Evolutionary conservation across 2,329 filamentous ascomycete species (phyloP).

Genomic region (Tolypocladium amazonense): DNA sequence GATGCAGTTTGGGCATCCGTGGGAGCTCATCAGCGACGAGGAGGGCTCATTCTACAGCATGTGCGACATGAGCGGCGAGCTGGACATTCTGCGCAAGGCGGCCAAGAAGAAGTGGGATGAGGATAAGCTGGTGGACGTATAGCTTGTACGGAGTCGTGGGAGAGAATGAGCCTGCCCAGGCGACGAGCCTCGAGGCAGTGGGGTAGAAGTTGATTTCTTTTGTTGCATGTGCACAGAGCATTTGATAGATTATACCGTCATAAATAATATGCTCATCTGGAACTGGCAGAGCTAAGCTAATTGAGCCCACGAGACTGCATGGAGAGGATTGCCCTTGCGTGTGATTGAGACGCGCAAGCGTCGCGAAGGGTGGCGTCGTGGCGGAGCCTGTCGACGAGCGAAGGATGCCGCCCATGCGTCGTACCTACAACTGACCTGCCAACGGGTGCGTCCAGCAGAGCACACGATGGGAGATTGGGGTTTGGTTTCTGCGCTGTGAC

Average conservation of each 20-base stretch:
- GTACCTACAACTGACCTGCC: too few species aligned
- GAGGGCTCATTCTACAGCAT: constrained; percentile 53
- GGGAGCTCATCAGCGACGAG: constrained; percentile 63
- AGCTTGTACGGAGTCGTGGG: neutral
- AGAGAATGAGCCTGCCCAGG: neutral
- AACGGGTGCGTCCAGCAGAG: too few species aligned
- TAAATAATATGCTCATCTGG: too few species aligned
- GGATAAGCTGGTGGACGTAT: constrained; percentile 23
- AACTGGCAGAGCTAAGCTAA: too few species aligned
- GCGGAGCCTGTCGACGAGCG: neutral
- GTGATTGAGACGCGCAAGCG: neutral
- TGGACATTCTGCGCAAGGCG: constrained; percentile 37
- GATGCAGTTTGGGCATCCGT: constrained; percentile 85
- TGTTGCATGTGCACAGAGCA: neutral
- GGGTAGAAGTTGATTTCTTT: too few species aligned
- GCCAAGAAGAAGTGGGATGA: constrained; percentile 44
- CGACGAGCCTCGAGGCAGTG: neutral
- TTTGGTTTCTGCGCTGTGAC: too few species aligned
- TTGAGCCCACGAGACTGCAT: too few species aligned
- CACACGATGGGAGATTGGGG: too few species aligned
- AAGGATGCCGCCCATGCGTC: too few species aligned
- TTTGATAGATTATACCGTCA: neutral
- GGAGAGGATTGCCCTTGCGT: too few species aligned
- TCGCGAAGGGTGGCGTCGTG: neutral
- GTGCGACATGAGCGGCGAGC: constrained; percentile 55